Evolutionary conservation across 2,329 filamentous ascomycete genomes (phyloP).

Genomic region (Ophiostoma australiae): DNA sequence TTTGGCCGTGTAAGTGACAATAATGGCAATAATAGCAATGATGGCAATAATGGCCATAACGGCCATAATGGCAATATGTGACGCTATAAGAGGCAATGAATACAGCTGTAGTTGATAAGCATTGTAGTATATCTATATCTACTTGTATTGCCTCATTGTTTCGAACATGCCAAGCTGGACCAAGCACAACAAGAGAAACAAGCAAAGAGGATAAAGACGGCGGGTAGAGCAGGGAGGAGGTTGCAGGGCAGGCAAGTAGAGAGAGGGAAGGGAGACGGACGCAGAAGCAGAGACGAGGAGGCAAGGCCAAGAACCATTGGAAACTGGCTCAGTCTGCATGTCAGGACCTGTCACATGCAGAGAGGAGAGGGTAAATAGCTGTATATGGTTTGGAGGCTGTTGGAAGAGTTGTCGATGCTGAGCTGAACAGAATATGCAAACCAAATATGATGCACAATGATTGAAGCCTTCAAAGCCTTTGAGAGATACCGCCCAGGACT

Average conservation of each 20-base stretch:
- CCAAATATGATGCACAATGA: background rate
- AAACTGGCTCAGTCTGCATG: background rate
- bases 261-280: background rate
- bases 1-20: background rate
- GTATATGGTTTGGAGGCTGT: background rate
- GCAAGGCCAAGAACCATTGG: background rate
- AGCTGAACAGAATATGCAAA: background rate
- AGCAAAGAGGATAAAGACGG: background rate
- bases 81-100: background rate
- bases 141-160: constrained; percentile 3
- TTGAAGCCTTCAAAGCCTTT: background rate
- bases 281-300: background rate
- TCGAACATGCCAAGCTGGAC: constrained; percentile 14
- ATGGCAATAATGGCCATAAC: too few species aligned
- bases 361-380: background rate
- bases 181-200: constrained; percentile 5
- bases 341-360: background rate
- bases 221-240: background rate
- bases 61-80: background rate
- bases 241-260: background rate
- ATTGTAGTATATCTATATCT: background rate
- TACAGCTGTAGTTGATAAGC: background rate
- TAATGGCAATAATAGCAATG: too few species aligned
- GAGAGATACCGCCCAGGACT: background rate
- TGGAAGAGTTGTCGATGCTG: background rate